Evolutionary conservation across 176 grass and related monocot species (phyloP).

Genomic region (Paspalum notatum): DNA sequence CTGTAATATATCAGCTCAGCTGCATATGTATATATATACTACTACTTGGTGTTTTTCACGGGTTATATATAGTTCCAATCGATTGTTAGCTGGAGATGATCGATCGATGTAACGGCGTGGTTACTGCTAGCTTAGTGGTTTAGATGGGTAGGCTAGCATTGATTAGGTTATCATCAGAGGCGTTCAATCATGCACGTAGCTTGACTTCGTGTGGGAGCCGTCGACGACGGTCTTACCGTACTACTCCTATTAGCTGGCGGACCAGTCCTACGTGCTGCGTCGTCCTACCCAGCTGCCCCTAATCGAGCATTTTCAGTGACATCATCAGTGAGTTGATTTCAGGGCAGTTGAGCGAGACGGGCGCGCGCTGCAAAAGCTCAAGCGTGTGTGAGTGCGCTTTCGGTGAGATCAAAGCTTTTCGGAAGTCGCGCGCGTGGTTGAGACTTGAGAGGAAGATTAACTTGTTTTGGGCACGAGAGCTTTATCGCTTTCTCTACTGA

Average conservation of each 20-base stretch:
- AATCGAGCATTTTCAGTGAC: constrained; percentile 10
- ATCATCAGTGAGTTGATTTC: constrained; percentile 49
- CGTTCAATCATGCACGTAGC: constrained; percentile 19
- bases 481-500: neutral
- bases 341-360: constrained; percentile 22
- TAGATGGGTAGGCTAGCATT: neutral
- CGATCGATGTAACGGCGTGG: neutral
- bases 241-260: neutral
- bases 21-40: neutral
- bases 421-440: neutral
- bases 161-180: neutral
- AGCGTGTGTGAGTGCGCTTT: neutral
- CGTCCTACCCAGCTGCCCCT: neutral
- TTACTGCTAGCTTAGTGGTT: no score
- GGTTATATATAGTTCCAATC: neutral
- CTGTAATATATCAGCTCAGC: neutral
- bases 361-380: constrained; percentile 1
- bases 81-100: neutral
- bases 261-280: neutral
- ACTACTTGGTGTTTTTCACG: neutral
- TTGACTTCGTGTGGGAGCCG: constrained; percentile 38
- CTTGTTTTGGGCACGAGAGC: neutral
- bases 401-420: neutral
- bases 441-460: neutral
- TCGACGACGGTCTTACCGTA: neutral